Evolutionary conservation across 2,329 filamentous ascomycete species (phyloP).

Genomic region (Fusarium vanettenii): DNA sequence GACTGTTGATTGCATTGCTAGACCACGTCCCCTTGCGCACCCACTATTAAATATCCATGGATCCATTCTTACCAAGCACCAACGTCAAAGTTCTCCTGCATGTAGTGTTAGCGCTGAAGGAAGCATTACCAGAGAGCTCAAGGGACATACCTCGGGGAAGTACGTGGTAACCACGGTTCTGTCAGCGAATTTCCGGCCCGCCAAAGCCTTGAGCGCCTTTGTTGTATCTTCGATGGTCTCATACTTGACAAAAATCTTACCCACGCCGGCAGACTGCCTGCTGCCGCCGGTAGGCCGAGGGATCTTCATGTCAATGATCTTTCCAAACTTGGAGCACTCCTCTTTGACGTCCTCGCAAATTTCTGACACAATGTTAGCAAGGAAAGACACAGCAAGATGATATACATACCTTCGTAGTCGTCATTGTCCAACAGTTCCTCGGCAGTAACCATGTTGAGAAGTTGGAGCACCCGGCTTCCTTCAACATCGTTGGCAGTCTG

Average conservation of each 20-base stretch:
- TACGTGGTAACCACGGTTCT: constrained; percentile 96
- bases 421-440: constrained; percentile 95
- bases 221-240: constrained; percentile 81
- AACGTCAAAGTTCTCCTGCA: constrained; percentile 92
- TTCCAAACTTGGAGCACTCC: constrained; percentile 92
- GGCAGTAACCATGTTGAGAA: constrained; percentile 98
- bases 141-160: constrained; percentile 82
- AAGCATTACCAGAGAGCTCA: neutral
- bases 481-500: constrained; percentile 84
- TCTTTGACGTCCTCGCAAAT: constrained; percentile 95
- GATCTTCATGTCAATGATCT: constrained; percentile 89
- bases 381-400: neutral
- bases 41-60: constrained; percentile 17
- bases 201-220: constrained; percentile 88
- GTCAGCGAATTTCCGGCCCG: constrained; percentile 95
- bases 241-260: constrained; percentile 98
- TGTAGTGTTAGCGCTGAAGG: constrained; percentile 46
- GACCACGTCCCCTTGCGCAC: neutral
- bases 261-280: constrained; percentile 87
- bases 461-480: constrained; percentile 84
- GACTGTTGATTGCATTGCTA: constrained; percentile 11
- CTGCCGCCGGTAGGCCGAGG: constrained; percentile 86
- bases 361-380: constrained; percentile 70
- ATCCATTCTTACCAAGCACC: constrained; percentile 76
- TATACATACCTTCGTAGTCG: constrained; percentile 85